Evolutionary conservation across 176 grass and related monocot species (phyloP).

Genomic region (Carex littledalei): DNA sequence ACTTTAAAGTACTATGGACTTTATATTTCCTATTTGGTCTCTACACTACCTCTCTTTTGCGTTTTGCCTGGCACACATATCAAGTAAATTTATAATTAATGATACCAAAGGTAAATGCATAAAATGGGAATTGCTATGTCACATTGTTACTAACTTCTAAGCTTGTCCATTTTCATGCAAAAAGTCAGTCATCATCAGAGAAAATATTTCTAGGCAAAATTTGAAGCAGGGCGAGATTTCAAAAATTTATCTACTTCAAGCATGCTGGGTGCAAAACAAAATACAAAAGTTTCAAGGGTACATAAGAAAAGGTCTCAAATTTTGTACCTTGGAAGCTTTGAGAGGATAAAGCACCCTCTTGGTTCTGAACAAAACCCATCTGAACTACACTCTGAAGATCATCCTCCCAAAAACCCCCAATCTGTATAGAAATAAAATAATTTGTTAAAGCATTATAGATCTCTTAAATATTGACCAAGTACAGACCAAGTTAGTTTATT

Average conservation of each 20-base stretch:
- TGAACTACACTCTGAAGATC: conserved; percentile 70
- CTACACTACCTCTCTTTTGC: neutral
- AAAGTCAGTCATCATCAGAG: neutral
- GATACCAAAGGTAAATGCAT: neutral
- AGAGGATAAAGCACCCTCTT: conserved; percentile 27
- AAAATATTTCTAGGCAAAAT: neutral
- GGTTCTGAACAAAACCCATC: conserved; percentile 49
- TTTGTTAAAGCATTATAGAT: neutral
- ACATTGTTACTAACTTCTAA: neutral
- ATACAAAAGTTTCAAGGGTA: neutral
- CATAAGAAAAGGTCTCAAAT: neutral
- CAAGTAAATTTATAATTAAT: neutral
- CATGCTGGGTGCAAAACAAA: neutral
- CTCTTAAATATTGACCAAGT: neutral
- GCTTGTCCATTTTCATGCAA: neutral
- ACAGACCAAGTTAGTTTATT: neutral
- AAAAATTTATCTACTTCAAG: neutral
- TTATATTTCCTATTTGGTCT: neutral
- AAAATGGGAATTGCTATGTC: neutral
- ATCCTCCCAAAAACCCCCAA: conserved; percentile 59
- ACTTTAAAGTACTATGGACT: neutral
- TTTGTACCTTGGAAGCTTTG: conserved; percentile 15
- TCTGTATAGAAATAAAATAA: conserved; percentile 17
- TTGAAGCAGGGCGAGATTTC: neutral
- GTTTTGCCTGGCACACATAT: too few species aligned